Conservation (phyloP, 2,329 filamentous ascomycete species). For the Dactylella cylindrospora region DNA sequence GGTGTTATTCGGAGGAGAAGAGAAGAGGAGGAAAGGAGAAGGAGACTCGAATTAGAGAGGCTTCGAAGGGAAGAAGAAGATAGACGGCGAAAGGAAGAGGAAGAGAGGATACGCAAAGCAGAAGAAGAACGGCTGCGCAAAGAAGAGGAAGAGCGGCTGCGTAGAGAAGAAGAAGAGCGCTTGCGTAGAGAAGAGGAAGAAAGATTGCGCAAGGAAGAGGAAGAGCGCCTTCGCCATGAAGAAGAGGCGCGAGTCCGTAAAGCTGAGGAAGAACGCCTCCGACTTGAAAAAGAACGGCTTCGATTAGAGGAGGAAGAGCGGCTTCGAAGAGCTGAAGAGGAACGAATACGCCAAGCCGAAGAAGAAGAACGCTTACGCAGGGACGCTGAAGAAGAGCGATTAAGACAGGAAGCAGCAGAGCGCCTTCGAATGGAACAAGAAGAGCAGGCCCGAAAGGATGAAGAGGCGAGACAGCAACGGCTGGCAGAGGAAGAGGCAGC, state of each 20-base stretch:
- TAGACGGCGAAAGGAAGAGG: conserved; percentile 32
- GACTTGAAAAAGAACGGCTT: conserved; percentile 6
- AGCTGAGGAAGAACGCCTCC: conserved; percentile 23
- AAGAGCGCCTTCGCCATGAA: conserved; percentile 22
- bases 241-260: conserved; percentile 38
- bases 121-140: conserved; percentile 38
- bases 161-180: conserved; percentile 20
- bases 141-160: conserved; percentile 25
- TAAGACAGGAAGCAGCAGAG: not conserved
- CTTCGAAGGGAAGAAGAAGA: conserved; percentile 24
- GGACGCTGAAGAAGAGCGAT: conserved; percentile 9
- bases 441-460: conserved; percentile 47
- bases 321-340: conserved; percentile 3
- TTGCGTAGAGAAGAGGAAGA: conserved; percentile 24
- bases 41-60: conserved; percentile 8
- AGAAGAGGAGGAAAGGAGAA: conserved; percentile 17
- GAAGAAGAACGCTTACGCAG: not conserved
- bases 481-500: conserved; percentile 45
- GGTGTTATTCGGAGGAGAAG: conserved; percentile 15
- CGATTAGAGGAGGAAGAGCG: conserved; percentile 20
- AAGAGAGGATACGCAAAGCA: conserved; percentile 23
- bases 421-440: conserved; percentile 47
- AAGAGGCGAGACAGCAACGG: conserved; percentile 50
- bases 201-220: conserved; percentile 32
- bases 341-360: not conserved